Percentiles rank a stretch among this genome's conserved stretches.
These are phyloP conservation scores for Smittium culicis DNA, from an alignment of 371 early-diverging fungal genomes.

Conservation along the genomic window DNA sequence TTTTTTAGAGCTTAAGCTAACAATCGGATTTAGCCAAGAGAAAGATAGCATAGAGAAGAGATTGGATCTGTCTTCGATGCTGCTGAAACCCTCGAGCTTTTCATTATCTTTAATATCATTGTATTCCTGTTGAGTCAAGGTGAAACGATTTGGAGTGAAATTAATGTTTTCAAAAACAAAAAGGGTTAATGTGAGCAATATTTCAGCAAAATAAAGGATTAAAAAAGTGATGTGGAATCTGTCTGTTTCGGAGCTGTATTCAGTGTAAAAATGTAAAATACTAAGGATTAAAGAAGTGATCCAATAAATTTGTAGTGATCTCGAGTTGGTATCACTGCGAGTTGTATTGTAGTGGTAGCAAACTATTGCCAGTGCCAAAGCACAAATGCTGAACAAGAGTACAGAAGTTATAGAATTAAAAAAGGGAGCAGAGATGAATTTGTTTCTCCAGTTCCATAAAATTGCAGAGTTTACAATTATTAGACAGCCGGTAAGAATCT, in stretches of 20 bases:
- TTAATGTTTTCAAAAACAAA: neutral
- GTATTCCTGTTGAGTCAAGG: neutral
- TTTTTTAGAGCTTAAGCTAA: slow-evolving; percentile 63
- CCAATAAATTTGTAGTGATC: neutral
- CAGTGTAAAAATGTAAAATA: neutral
- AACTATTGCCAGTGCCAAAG: neutral
- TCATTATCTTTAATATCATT: neutral
- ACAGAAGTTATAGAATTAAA: neutral
- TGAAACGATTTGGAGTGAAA: neutral
- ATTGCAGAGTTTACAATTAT: too few species aligned
- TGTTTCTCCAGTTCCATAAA: neutral
- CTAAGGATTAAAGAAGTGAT: neutral
- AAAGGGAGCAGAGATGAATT: neutral
- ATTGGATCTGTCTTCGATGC: slow-evolving; percentile 68
- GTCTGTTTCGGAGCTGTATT: neutral
- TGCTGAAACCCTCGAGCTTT: slow-evolving; percentile 1
- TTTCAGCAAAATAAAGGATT: neutral
- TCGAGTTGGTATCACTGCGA: neutral
- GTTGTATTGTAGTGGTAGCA: neutral
- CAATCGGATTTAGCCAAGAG: slow-evolving; percentile 80
- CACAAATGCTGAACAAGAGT: neutral
- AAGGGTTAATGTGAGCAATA: neutral
- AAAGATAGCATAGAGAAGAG: slow-evolving; percentile 75
- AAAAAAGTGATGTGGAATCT: neutral
- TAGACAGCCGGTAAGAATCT: too few species aligned